phyloP scores from a whole-genome alignment of 2,329 filamentous ascomycete genomes.

The Phialemoniopsis sp. region DNA sequence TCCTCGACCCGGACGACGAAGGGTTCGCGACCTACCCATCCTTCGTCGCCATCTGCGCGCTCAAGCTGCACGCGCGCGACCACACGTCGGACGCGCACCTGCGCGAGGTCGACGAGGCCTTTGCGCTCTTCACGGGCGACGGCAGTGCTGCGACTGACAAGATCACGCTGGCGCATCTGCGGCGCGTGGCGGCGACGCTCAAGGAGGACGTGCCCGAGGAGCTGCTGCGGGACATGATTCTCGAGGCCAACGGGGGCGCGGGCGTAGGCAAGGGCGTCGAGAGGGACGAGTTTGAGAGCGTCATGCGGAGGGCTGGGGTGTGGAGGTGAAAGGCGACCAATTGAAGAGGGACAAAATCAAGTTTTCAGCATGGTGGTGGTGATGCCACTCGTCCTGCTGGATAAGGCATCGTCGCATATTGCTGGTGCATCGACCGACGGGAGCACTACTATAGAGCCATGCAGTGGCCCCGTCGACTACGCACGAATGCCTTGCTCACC shows the following conservation, averaged over 20 bases:
- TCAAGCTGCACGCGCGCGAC: slow-evolving; percentile 68
- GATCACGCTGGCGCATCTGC: slow-evolving; percentile 72
- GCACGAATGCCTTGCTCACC: too few relatives aligned
- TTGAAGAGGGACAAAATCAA: too few relatives aligned
- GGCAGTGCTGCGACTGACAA: not conserved
- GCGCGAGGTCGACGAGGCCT: slow-evolving; percentile 76
- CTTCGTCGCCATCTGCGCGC: slow-evolving; percentile 83
- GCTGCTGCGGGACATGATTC: slow-evolving; percentile 86
- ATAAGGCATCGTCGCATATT: too few relatives aligned
- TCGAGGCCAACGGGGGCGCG: slow-evolving; percentile 83
- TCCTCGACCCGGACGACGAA: slow-evolving; percentile 77
- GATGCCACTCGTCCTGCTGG: too few relatives aligned
- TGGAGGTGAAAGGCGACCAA: slow-evolving; percentile 54
- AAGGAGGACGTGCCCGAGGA: slow-evolving; percentile 50
- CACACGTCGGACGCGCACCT: slow-evolving; percentile 50
- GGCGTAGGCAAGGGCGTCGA: slow-evolving; percentile 68
- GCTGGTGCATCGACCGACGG: too few relatives aligned
- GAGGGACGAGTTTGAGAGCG: slow-evolving; percentile 76
- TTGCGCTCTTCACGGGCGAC: slow-evolving; percentile 67
- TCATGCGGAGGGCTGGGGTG: slow-evolving; percentile 80
- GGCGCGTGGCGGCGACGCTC: slow-evolving; percentile 72
- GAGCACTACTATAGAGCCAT: too few relatives aligned
- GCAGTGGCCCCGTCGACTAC: too few relatives aligned
- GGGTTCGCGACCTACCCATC: slow-evolving; percentile 72
- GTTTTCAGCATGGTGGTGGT: too few relatives aligned